Conservation (phyloP, 164 flowering plant species). For the Buxus sempervirens region DNA sequence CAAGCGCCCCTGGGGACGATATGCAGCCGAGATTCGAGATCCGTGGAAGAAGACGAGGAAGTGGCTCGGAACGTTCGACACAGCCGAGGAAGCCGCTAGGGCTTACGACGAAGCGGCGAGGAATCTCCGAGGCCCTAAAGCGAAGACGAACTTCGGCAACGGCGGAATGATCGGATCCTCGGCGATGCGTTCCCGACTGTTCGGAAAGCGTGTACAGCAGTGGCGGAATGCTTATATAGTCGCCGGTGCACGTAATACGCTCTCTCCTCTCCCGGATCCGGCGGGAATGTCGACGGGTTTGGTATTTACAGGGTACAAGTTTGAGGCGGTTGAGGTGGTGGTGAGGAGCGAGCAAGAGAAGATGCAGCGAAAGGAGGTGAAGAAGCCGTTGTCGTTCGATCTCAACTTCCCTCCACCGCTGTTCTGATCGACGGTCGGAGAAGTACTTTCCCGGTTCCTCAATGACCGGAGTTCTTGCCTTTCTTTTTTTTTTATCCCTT, state of each 20-base stretch:
- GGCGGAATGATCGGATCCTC: slow-evolving; percentile 8
- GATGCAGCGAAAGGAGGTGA: slow-evolving; percentile 20
- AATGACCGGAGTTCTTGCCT: neutral
- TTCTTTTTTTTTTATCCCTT: neutral
- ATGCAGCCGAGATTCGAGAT: slow-evolving; percentile 55
- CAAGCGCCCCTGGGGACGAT: slow-evolving; percentile 55
- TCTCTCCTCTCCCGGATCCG: neutral
- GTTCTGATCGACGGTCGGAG: slow-evolving; percentile 22
- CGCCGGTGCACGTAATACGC: slow-evolving; percentile 14
- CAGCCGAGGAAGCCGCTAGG: slow-evolving; percentile 47
- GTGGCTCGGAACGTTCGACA: slow-evolving; percentile 54
- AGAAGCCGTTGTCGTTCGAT: slow-evolving; percentile 49
- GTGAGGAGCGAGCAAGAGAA: slow-evolving; percentile 26
- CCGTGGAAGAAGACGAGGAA: slow-evolving; percentile 56
- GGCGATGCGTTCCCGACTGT: neutral
- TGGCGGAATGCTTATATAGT: slow-evolving; percentile 10
- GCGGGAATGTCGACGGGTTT: slow-evolving; percentile 9
- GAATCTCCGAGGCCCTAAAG: slow-evolving; percentile 47
- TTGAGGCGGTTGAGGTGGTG: slow-evolving; percentile 31
- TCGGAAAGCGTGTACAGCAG: slow-evolving; percentile 10
- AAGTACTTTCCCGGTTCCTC: neutral
- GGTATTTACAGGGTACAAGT: slow-evolving; percentile 32
- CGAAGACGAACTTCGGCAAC: slow-evolving; percentile 48
- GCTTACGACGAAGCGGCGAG: slow-evolving; percentile 53
- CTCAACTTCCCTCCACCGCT: slow-evolving; percentile 53